A percentile compares a stretch with the other conserved stretches of the same genome.
These are phyloP conservation scores for Jackrogersella multiformis DNA, from an alignment of 495 filamentous ascomycete species.

Conservation along the genomic window DNA sequence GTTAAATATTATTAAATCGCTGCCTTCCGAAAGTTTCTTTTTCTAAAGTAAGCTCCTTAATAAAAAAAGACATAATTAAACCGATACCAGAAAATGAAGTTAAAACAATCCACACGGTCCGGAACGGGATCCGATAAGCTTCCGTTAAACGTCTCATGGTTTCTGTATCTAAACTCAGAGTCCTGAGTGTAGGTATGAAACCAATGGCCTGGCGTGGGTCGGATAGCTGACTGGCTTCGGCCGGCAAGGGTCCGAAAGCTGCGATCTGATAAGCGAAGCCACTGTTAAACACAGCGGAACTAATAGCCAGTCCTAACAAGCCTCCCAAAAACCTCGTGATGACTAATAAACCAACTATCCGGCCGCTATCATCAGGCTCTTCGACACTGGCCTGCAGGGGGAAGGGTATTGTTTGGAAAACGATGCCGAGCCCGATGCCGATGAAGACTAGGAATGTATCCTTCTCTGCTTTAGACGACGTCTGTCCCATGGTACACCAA, in stretches of 20 bases:
- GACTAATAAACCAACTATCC: constrained; percentile 45
- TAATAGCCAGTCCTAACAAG: constrained; percentile 48
- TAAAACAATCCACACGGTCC: no score
- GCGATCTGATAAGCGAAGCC: constrained; percentile 7
- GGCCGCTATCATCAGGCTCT: constrained; percentile 46
- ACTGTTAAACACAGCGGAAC: constrained; percentile 34
- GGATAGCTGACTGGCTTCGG: background rate
- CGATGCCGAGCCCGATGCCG: constrained; percentile 37
- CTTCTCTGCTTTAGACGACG: background rate
- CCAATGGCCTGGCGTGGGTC: constrained; percentile 6
- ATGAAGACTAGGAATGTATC: constrained; percentile 28
- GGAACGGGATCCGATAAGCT: no score
- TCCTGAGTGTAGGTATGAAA: no score
- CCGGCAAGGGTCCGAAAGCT: background rate
- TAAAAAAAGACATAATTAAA: no score
- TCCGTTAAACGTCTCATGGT: no score
- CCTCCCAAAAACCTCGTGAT: constrained; percentile 50
- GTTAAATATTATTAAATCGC: no score
- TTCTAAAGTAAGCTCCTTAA: no score
- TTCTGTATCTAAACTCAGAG: no score
- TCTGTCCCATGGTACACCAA: background rate
- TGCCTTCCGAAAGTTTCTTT: no score
- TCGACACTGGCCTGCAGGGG: constrained; percentile 45
- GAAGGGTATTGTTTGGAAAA: constrained; percentile 12
- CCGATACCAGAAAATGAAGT: no score